Percentiles rank a stretch among this genome's conserved stretches.
phyloP scores from a whole-genome alignment of 257 asterid genomes.

The Penstemon barbatus region DNA sequence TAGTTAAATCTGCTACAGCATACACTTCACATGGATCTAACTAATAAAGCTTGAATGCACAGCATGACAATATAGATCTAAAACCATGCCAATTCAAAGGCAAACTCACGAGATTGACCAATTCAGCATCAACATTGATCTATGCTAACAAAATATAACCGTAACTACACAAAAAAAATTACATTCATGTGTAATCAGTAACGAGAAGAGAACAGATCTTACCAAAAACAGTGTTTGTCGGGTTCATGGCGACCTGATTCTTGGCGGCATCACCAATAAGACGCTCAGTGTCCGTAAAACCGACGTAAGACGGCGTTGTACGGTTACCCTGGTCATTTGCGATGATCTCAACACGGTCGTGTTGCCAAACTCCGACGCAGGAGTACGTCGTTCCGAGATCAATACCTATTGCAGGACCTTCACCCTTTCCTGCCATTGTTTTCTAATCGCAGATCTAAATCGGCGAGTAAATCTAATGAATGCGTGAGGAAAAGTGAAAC shows the following conservation, averaged over 20 bases:
- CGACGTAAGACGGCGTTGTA: conserved; percentile 30
- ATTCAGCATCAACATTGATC: neutral
- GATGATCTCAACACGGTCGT: conserved; percentile 20
- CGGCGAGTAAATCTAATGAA: too few relatives aligned
- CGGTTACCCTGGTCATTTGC: conserved; percentile 30
- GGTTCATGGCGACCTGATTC: conserved; percentile 65
- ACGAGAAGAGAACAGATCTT: neutral
- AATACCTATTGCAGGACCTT: conserved; percentile 19
- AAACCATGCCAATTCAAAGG: too few relatives aligned
- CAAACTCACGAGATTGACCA: too few relatives aligned
- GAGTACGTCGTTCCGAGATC: conserved; percentile 20
- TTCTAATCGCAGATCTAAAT: neutral
- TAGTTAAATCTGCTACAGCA: too few relatives aligned
- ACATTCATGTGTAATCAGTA: neutral
- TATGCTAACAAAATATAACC: neutral
- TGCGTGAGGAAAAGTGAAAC: too few relatives aligned
- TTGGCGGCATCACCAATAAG: conserved; percentile 46
- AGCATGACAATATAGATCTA: too few relatives aligned
- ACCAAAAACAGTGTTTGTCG: conserved; percentile 29
- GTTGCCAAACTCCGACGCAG: conserved; percentile 23
- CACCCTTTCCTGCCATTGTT: conserved; percentile 23
- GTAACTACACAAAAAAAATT: neutral
- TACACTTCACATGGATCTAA: too few relatives aligned
- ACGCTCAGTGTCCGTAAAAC: conserved; percentile 23
- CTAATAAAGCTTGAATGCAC: too few relatives aligned